Conservation (phyloP, 345 rosid species). For the Linum lewisii region DNA sequence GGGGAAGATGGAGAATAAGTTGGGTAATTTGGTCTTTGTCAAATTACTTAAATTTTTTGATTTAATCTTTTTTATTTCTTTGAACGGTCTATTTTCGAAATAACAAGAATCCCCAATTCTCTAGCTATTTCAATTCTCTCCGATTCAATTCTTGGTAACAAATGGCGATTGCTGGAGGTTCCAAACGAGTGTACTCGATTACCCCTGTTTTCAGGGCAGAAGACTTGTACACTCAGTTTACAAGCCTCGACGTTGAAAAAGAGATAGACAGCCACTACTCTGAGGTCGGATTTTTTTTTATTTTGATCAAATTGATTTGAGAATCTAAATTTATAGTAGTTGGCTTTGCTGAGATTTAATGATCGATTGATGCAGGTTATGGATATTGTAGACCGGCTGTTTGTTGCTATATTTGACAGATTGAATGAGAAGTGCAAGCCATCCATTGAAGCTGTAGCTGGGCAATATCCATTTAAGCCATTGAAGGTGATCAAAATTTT, state of each 20-base stretch:
- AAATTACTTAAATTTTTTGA: too few species aligned
- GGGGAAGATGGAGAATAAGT: too few species aligned
- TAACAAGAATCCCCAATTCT: too few species aligned
- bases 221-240: conserved; percentile 78
- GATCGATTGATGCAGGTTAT: conserved; percentile 40
- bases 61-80: too few species aligned
- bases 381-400: conserved; percentile 67
- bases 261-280: conserved; percentile 66
- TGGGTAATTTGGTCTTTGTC: too few species aligned
- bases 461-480: conserved; percentile 74
- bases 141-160: too few species aligned
- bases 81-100: too few species aligned
- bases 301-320: conserved; percentile 2
- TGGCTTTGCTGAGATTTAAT: conserved; percentile 7
- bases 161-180: conserved; percentile 78
- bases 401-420: conserved; percentile 55
- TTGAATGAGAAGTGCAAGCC: conserved; percentile 54
- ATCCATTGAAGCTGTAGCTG: conserved; percentile 65
- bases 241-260: conserved; percentile 87
- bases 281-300: conserved; percentile 45
- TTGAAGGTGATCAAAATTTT: conserved; percentile 45
- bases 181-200: conserved; percentile 63
- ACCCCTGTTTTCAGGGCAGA: conserved; percentile 93
- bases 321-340: too few species aligned
- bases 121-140: too few species aligned